Evolutionary conservation across 2,329 filamentous ascomycete genomes (phyloP).

Genomic region (Stemphylium vesicarium): DNA sequence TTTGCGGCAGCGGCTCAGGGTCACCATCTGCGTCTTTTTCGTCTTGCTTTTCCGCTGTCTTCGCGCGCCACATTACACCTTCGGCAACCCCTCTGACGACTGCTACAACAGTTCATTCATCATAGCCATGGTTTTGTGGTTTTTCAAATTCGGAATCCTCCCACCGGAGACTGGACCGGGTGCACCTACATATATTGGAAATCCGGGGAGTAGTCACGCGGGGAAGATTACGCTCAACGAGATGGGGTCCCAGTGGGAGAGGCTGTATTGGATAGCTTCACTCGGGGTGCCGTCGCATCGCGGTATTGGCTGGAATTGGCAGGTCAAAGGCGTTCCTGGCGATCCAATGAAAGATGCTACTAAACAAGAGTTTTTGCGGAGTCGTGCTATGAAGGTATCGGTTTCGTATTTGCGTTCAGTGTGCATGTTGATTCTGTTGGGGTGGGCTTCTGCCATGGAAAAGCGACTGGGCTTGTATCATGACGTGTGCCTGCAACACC

Average conservation of each 20-base stretch:
- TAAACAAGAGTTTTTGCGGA: background rate
- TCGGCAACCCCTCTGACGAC: conserved; percentile 5
- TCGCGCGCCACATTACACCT: conserved; percentile 7
- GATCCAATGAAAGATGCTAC: background rate
- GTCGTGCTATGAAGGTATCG: background rate
- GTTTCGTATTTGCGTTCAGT: background rate
- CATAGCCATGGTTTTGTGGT: conserved; percentile 10
- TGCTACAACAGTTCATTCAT: conserved; percentile 11
- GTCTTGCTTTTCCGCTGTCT: background rate
- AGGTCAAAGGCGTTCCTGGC: conserved; percentile 4
- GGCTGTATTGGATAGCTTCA: background rate
- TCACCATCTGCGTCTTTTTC: background rate
- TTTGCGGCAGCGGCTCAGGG: no score
- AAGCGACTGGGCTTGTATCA: no score
- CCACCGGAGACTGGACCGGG: background rate
- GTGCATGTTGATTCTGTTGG: background rate
- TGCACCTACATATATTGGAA: conserved; percentile 3
- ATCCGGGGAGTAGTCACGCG: background rate
- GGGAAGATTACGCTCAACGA: background rate
- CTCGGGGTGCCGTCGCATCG: conserved; percentile 5
- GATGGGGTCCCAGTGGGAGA: background rate
- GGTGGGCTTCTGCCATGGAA: no score
- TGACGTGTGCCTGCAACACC: no score
- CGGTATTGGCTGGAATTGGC: conserved; percentile 12
- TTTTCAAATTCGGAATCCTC: conserved; percentile 10